A percentile compares a stretch with the other conserved stretches of the same genome.
Evolutionary conservation across 108 stramenopile species (phyloP).

Genomic region (Conticribra weissflogii): DNA sequence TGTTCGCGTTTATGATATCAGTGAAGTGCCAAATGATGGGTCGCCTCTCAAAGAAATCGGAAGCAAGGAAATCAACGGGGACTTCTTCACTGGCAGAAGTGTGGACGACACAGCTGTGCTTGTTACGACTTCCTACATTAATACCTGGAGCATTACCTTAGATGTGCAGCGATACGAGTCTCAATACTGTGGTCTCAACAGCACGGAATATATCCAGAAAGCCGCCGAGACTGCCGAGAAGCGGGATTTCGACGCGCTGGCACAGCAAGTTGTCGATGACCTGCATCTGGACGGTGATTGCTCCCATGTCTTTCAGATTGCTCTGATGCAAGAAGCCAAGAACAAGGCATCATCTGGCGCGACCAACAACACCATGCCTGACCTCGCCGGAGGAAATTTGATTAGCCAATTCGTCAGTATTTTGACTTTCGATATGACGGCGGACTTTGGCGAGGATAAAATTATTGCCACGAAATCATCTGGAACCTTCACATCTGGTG

Average conservation of each 20-base stretch:
- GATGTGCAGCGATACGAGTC: neutral
- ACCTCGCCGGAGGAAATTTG: slow-evolving; percentile 7
- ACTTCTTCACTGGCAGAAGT: slow-evolving; percentile 1
- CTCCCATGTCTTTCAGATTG: slow-evolving; percentile 9
- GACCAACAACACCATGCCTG: neutral
- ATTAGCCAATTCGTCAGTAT: slow-evolving; percentile 17
- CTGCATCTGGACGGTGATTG: slow-evolving; percentile 6
- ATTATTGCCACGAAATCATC: slow-evolving; percentile 9
- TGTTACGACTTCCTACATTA: neutral
- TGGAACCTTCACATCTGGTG: slow-evolving; percentile 13
- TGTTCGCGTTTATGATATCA: slow-evolving; percentile 5
- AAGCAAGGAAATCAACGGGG: slow-evolving; percentile 5
- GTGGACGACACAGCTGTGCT: slow-evolving; percentile 5
- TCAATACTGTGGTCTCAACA: slow-evolving; percentile 12
- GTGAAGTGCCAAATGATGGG: neutral
- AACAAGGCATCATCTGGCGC: neutral
- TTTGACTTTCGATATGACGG: slow-evolving; percentile 21
- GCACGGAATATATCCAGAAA: neutral
- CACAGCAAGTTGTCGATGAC: slow-evolving; percentile 5
- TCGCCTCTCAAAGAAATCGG: slow-evolving; percentile 19
- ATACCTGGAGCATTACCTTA: neutral
- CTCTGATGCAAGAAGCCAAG: slow-evolving; percentile 16
- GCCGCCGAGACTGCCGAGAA: slow-evolving; percentile 6
- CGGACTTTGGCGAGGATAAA: slow-evolving; percentile 1
- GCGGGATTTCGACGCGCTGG: neutral